A percentile compares a stretch with the other conserved stretches of the same genome.
Evolutionary conservation across 495 filamentous ascomycete species (phyloP).

Genomic region (Tuber microsphaerosporum): DNA sequence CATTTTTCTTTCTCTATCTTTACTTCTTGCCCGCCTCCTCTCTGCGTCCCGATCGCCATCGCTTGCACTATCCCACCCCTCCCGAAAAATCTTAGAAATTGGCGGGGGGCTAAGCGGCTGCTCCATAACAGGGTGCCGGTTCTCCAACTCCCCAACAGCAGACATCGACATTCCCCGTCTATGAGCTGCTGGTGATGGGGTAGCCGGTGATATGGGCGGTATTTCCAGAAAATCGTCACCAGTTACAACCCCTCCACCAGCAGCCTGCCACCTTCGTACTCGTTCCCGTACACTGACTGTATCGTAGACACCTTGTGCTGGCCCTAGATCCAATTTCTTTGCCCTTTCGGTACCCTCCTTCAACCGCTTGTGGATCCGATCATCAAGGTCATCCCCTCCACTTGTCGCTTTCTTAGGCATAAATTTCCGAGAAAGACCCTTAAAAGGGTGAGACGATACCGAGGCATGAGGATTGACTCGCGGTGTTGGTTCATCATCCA

Average conservation of each 20-base stretch:
- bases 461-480: constrained; percentile 34
- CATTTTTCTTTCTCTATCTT: constrained; percentile 39
- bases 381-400: constrained; percentile 29
- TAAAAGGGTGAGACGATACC: constrained; percentile 27
- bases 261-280: constrained; percentile 39
- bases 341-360: constrained; percentile 28
- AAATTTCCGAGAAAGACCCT: constrained; percentile 31
- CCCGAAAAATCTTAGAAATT: constrained; percentile 29
- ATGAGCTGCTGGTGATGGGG: constrained; percentile 26
- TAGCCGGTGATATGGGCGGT: constrained; percentile 38
- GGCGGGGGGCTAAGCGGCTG: constrained; percentile 32
- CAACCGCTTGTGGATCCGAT: constrained; percentile 29
- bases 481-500: constrained; percentile 37
- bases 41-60: constrained; percentile 36
- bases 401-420: constrained; percentile 31
- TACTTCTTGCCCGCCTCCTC: constrained; percentile 31
- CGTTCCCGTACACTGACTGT: constrained; percentile 47
- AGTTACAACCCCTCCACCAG: constrained; percentile 39
- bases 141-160: not conserved
- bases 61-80: constrained; percentile 40
- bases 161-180: constrained; percentile 24
- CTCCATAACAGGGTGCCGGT: not conserved
- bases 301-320: constrained; percentile 50
- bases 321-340: constrained; percentile 48
- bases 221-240: constrained; percentile 34